Conservation (phyloP, 1,284 basidiomycete genomes). For the Puccinia triticina region DNA sequence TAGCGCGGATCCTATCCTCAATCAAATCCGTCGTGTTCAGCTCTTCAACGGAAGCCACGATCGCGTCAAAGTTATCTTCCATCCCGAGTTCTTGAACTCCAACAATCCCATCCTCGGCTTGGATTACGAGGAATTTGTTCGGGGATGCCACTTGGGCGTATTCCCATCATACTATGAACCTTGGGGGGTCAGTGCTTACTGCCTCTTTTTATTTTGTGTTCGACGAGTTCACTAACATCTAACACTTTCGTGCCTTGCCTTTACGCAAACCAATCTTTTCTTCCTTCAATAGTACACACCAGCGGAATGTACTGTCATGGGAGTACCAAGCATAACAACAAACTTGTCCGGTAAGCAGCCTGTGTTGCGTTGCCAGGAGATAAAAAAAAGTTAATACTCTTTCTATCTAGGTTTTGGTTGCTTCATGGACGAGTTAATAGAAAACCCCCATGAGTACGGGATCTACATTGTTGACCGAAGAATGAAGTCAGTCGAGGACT, state of each 20-base stretch:
- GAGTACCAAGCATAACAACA: conserved; percentile 93
- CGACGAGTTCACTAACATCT: background rate
- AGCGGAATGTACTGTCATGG: conserved; percentile 76
- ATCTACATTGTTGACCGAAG: conserved; percentile 91
- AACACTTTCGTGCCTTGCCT: background rate
- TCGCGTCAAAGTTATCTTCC: conserved; percentile 94
- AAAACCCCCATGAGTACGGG: conserved; percentile 67
- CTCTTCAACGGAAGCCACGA: conserved; percentile 83
- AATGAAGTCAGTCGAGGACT: conserved; percentile 85
- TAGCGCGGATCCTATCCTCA: conserved; percentile 84
- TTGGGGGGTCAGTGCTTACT: conserved; percentile 69
- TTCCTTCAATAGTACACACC: conserved; percentile 62
- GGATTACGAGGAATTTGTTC: conserved; percentile 98
- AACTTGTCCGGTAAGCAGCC: conserved; percentile 83
- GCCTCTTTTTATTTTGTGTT: background rate
- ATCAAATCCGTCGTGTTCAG: conserved; percentile 84
- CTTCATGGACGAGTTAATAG: conserved; percentile 99
- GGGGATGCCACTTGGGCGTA: conserved; percentile 95
- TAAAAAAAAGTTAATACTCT: background rate
- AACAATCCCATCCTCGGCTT: conserved; percentile 96
- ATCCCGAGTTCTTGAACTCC: conserved; percentile 95
- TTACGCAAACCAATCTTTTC: background rate
- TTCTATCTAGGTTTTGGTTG: conserved; percentile 62
- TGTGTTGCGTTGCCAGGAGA: background rate
- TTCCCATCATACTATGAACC: conserved; percentile 95